These are phyloP conservation scores for Leccinum ochraceum DNA, from an alignment of 768 basidiomycete species.

Conservation along the genomic window DNA sequence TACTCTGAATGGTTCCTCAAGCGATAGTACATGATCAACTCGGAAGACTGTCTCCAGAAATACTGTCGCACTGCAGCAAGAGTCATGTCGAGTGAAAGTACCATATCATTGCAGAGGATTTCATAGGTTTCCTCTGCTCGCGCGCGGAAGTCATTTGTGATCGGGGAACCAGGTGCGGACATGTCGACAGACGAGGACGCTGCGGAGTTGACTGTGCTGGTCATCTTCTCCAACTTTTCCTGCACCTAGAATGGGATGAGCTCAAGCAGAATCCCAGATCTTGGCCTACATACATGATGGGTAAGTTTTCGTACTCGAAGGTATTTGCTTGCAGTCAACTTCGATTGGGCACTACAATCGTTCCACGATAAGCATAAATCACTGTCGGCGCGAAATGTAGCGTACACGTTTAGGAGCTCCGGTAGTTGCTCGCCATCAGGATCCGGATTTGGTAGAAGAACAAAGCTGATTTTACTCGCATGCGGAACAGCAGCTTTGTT, in stretches of 20 bases:
- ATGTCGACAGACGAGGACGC: slow-evolving; percentile 38
- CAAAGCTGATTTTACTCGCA: slow-evolving; percentile 82
- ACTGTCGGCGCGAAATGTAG: slow-evolving; percentile 14
- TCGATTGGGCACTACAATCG: slow-evolving; percentile 62
- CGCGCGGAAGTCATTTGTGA: slow-evolving; percentile 18
- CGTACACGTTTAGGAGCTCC: slow-evolving; percentile 84
- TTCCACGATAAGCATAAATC: slow-evolving; percentile 2
- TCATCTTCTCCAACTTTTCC: slow-evolving; percentile 74
- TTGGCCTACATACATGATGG: slow-evolving; percentile 59
- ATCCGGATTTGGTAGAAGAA: slow-evolving; percentile 65
- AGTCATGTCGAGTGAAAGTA: slow-evolving; percentile 85
- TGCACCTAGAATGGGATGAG: slow-evolving; percentile 56
- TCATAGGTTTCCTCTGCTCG: slow-evolving; percentile 76
- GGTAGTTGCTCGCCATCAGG: slow-evolving; percentile 63
- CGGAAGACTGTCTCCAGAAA: slow-evolving; percentile 76
- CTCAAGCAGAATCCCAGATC: background rate
- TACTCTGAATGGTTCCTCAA: slow-evolving; percentile 33
- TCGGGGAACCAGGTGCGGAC: slow-evolving; percentile 36
- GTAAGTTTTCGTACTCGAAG: slow-evolving; percentile 85
- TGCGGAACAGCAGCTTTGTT: slow-evolving; percentile 57
- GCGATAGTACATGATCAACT: slow-evolving; percentile 79
- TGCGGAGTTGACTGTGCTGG: slow-evolving; percentile 33
- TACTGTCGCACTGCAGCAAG: slow-evolving; percentile 89
- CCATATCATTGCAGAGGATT: slow-evolving; percentile 83
- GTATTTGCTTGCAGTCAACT: slow-evolving; percentile 85